These are phyloP conservation scores for Lunasporangiospora selenospora DNA, from an alignment of 192 early-diverging fungal species.

Conservation along the genomic window DNA sequence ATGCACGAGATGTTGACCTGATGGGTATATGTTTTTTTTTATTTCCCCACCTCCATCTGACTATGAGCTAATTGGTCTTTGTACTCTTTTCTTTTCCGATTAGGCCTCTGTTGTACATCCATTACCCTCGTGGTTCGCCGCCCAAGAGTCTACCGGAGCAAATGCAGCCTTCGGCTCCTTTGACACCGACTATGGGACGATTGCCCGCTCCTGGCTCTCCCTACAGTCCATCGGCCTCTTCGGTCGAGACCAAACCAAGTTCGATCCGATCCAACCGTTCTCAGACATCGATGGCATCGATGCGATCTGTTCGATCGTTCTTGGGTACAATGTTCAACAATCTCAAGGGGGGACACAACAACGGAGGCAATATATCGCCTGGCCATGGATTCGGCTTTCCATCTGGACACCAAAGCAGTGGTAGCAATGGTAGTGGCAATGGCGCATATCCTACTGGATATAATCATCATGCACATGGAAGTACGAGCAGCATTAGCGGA, in stretches of 20 bases:
- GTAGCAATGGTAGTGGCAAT: no score
- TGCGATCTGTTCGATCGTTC: conserved; percentile 43
- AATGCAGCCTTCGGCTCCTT: conserved; percentile 33
- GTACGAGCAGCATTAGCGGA: conserved; percentile 42
- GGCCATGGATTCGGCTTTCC: conserved; percentile 5
- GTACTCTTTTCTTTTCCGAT: not conserved
- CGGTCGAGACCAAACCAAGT: conserved; percentile 25
- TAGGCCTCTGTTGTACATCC: conserved; percentile 45
- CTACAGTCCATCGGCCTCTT: conserved; percentile 15
- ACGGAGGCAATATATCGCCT: conserved; percentile 10
- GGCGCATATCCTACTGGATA: conserved; percentile 42
- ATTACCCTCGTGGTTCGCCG: conserved; percentile 37
- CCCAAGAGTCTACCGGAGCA: conserved; percentile 42
- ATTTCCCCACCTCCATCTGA: not conserved
- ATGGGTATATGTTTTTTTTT: not conserved
- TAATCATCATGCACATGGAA: conserved; percentile 37
- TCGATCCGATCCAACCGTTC: conserved; percentile 46
- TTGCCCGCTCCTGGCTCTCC: not conserved
- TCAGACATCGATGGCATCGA: conserved; percentile 29
- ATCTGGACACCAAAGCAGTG: not conserved
- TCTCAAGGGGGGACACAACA: conserved; percentile 15
- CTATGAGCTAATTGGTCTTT: not conserved
- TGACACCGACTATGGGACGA: conserved; percentile 25
- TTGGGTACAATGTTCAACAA: conserved; percentile 46
- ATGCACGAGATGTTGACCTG: not conserved